phyloP scores from a whole-genome alignment of 129 eudicot genomes.

The Centella asiatica region DNA sequence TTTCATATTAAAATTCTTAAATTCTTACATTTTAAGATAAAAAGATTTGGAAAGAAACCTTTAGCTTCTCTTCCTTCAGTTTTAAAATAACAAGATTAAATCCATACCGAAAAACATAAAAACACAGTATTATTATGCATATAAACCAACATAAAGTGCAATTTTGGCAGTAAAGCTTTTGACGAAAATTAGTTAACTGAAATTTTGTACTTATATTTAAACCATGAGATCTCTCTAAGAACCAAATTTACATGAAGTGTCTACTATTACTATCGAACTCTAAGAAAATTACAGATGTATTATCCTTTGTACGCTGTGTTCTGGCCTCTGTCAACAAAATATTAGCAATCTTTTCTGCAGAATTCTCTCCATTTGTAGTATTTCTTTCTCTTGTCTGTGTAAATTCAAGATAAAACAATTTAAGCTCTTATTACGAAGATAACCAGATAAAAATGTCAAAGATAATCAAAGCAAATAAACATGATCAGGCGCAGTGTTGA shows the following conservation, averaged over 20 bases:
- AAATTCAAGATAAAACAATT: neutral
- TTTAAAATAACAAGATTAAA: too few relatives aligned
- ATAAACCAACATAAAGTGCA: too few relatives aligned
- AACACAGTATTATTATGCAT: too few relatives aligned
- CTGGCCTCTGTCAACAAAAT: conserved; percentile 78
- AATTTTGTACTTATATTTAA: neutral
- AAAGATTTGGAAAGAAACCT: too few relatives aligned
- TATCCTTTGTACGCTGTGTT: conserved; percentile 84
- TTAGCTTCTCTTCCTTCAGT: too few relatives aligned
- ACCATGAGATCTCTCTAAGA: conserved; percentile 5
- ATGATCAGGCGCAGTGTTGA: neutral
- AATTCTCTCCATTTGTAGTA: conserved; percentile 19
- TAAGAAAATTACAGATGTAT: conserved; percentile 79
- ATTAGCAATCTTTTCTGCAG: conserved; percentile 69
- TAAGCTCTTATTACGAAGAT: neutral
- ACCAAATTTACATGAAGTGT: conserved; percentile 25
- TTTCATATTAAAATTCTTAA: too few relatives aligned
- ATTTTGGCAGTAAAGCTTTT: too few relatives aligned
- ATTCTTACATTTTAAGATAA: too few relatives aligned
- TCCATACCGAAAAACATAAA: too few relatives aligned
- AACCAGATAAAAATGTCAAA: neutral
- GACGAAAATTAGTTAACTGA: neutral
- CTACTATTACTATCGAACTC: conserved; percentile 44
- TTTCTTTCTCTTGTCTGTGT: conserved; percentile 52
- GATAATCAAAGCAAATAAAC: neutral